Evolutionary conservation across 179 eudicot genomes (phyloP).

Genomic region (Silene noctiflora): DNA sequence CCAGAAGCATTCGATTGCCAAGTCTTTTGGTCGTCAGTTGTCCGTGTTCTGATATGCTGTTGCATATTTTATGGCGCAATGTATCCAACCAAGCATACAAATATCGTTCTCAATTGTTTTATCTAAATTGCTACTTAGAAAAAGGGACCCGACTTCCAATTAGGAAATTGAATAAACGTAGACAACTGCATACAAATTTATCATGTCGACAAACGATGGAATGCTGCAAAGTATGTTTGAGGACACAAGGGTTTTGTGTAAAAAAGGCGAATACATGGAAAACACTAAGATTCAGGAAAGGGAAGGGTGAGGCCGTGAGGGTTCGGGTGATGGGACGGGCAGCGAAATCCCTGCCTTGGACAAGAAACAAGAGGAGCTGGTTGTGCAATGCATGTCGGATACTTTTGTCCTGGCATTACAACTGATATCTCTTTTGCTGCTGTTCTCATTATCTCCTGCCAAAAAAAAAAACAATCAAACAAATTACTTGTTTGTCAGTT

Average conservation of each 20-base stretch:
- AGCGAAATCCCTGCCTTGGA: slow-evolving; percentile 22
- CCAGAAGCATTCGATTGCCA: background rate
- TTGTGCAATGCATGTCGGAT: slow-evolving; percentile 32
- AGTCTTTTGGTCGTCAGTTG: background rate
- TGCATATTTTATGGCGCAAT: too few relatives aligned
- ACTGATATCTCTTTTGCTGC: slow-evolving; percentile 17
- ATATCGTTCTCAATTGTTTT: too few relatives aligned
- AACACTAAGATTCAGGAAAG: background rate
- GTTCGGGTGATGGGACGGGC: background rate
- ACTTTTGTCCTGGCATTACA: slow-evolving; percentile 32
- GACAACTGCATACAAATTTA: too few relatives aligned
- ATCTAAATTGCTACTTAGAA: too few relatives aligned
- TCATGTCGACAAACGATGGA: background rate
- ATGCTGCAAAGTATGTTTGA: background rate
- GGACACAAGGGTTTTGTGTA: too few relatives aligned
- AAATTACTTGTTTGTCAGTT: background rate
- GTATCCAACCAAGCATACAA: too few relatives aligned
- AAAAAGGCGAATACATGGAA: background rate
- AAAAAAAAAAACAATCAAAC: background rate
- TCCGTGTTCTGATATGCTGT: background rate
- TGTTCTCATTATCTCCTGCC: slow-evolving; percentile 15
- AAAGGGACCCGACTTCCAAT: too few relatives aligned
- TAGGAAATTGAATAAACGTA: too few relatives aligned
- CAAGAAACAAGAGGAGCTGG: slow-evolving; percentile 35
- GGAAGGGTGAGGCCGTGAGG: background rate